A percentile compares a stretch with the other conserved stretches of the same genome.
Conservation (phyloP, 371 early-diverging fungal genomes). For the Rhizopus sp. region DNA sequence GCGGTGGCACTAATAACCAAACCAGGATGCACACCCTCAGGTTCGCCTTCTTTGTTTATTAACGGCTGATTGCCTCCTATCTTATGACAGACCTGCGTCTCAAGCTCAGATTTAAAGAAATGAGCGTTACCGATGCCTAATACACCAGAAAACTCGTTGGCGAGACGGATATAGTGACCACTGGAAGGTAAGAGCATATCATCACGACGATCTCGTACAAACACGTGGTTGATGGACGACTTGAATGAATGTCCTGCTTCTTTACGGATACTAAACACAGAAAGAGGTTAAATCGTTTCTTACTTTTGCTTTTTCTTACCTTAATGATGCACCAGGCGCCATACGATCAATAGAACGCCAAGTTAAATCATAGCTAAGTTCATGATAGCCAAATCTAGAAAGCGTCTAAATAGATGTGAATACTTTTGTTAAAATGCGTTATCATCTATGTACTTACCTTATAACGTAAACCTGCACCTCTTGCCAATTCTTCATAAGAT, state of each 20-base stretch:
- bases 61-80: slow-evolving; percentile 38
- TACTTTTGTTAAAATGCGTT: not conserved
- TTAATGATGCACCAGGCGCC: slow-evolving; percentile 72
- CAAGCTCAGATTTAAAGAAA: slow-evolving; percentile 74
- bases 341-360: slow-evolving; percentile 84
- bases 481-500: slow-evolving; percentile 48
- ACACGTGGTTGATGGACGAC: slow-evolving; percentile 72
- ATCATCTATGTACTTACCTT: slow-evolving; percentile 22
- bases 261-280: slow-evolving; percentile 69
- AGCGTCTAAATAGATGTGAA: slow-evolving; percentile 30
- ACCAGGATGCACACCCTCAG: slow-evolving; percentile 36
- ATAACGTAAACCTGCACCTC: slow-evolving; percentile 45
- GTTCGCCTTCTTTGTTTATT: slow-evolving; percentile 29
- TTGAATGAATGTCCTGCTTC: slow-evolving; percentile 91
- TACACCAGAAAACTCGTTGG: slow-evolving; percentile 80
- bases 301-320: slow-evolving; percentile 32
- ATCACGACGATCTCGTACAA: slow-evolving; percentile 75
- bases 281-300: not conserved
- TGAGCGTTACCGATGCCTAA: slow-evolving; percentile 74
- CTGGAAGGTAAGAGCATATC: slow-evolving; percentile 73
- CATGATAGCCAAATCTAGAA: slow-evolving; percentile 67
- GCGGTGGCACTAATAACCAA: slow-evolving; percentile 55
- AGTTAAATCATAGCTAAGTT: slow-evolving; percentile 65
- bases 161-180: slow-evolving; percentile 70
- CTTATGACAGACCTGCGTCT: slow-evolving; percentile 49